Conservation (phyloP, 1,284 basidiomycete species). For the Phenoliferia sp. region DNA sequence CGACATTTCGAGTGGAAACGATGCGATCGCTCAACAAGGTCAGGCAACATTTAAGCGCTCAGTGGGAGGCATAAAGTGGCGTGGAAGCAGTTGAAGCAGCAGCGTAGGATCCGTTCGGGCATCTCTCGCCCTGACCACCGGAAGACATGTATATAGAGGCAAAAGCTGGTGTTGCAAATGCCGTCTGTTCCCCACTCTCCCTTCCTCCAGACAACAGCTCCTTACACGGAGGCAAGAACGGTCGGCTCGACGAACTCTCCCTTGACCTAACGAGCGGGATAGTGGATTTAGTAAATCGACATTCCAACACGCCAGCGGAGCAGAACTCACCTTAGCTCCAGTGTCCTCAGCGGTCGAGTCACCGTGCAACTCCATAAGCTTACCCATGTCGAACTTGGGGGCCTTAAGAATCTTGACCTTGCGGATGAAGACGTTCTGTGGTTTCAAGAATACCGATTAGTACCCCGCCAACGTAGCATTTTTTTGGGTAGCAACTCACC, state of each 20-base stretch:
- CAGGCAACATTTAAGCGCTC: no score
- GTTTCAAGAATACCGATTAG: not conserved
- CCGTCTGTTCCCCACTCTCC: not conserved
- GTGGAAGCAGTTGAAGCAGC: no score
- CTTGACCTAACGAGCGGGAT: not conserved
- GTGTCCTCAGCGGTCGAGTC: constrained; percentile 54
- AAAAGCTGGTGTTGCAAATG: constrained; percentile 1
- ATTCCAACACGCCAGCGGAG: constrained; percentile 8
- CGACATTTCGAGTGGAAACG: no score
- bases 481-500: constrained; percentile 42
- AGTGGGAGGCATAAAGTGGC: no score
- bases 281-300: not conserved
- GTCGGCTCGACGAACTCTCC: constrained; percentile 6
- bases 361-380: constrained; percentile 92
- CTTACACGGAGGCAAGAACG: constrained; percentile 9
- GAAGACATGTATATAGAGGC: not conserved
- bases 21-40: no score
- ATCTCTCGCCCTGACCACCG: no score
- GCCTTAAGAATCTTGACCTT: constrained; percentile 74
- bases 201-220: not conserved
- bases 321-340: constrained; percentile 30
- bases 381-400: constrained; percentile 72
- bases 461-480: constrained; percentile 94
- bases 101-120: no score
- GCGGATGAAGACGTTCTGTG: constrained; percentile 88